Base-by-base conservation (phyloP, 2,329 filamentous ascomycete genomes). In the Colletotrichum falcatum region DNA sequence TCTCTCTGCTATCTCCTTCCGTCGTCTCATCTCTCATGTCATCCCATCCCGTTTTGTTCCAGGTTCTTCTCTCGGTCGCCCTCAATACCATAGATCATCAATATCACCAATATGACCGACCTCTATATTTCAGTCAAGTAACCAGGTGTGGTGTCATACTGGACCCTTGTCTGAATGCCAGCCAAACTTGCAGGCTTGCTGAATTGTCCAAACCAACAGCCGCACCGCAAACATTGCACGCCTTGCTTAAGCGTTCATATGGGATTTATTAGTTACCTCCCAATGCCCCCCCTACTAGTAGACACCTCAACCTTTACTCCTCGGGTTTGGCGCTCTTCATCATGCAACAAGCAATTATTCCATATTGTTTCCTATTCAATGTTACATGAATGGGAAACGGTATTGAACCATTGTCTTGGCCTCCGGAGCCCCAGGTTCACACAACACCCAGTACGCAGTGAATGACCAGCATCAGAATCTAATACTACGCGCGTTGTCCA, bases 301-400 rank as follows among this genome's bases (percentile, higher is more conserved):
- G 1, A 2, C 26, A 18, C 37, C 49, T 28, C n/a, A 20, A 35
- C 26, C n/a, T 53, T 35, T 49, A 33, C 16, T n/a, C 42, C 59
- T n/a, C 16, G n/a, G 16, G 7, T 30, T 30, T 23, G 42, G 42
- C n/a, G n/a, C 23, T 20, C 49, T 18, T 26, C 30, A 28, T 16
- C 3, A 35, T 48, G n/a, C 30, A 49, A 44, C 20, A 28, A 9
- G 7, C 18, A 33, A 39, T 23, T 56, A 3, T 1, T 16, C 18
- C 14, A 49, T 55, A 33, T 61, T 61, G 48, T 46, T 61, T 66
- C 28, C 56, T 33, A 69, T 69, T 69, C 66, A 69, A 48, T 35
- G 20, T 55, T 26, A 39, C 58, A 66, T 70, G 63, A 70, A 70
- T 70, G 18, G 63, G 42, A 62, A 70, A 37, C 37, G 37, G n/a